Conservation (phyloP, 306 rosid species). For the Lithocarpus polystachyus region DNA sequence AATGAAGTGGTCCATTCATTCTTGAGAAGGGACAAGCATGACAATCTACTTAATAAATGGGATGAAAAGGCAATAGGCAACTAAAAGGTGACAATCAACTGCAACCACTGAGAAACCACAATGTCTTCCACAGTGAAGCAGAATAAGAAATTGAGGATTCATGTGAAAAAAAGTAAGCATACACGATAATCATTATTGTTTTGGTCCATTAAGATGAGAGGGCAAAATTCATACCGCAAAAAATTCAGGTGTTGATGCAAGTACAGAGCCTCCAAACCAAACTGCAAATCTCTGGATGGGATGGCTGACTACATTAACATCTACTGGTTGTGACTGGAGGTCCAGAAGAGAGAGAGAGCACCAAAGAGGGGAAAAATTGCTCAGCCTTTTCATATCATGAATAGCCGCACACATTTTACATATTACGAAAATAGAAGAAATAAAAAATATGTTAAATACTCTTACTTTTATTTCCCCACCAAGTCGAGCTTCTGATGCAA, state of each 20-base stretch:
- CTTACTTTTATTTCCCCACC: constrained; percentile 78
- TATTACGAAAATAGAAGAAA: not conserved
- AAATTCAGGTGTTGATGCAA: constrained; percentile 97
- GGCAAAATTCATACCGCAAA: constrained; percentile 57
- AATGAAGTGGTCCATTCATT: not conserved
- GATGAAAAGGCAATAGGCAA: not conserved
- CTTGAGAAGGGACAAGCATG: not conserved
- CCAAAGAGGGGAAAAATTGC: constrained; percentile 11
- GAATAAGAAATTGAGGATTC: not conserved
- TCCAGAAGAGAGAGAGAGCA: constrained; percentile 10
- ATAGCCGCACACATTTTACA: not conserved
- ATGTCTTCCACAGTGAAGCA: not conserved
- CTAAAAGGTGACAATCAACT: not conserved
- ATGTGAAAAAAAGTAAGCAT: not conserved
- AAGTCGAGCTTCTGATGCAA: constrained; percentile 77
- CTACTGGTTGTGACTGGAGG: constrained; percentile 88
- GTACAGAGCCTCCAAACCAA: constrained; percentile 99
- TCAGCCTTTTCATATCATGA: not conserved
- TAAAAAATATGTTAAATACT: not conserved
- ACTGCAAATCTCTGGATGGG: constrained; percentile 99
- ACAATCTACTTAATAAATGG: not conserved
- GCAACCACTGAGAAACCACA: not conserved
- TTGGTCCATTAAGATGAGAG: not conserved
- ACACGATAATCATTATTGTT: not conserved
- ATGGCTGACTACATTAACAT: constrained; percentile 93